Evolutionary conservation across 257 asterid genomes (phyloP).

Genomic region (Scutellaria galericulata): DNA sequence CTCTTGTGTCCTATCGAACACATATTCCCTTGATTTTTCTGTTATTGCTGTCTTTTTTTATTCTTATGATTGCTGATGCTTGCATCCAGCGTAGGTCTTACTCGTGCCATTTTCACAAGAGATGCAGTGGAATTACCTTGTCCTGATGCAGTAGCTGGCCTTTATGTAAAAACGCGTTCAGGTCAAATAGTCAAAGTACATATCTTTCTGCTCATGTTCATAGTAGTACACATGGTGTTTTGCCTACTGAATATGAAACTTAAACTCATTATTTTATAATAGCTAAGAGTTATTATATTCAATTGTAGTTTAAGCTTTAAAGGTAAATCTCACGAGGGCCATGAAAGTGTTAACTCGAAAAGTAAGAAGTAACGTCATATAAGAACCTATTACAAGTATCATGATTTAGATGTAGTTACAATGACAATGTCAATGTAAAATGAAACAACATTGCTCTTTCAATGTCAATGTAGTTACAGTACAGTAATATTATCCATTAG

Average conservation of each 20-base stretch:
- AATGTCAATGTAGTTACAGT: constrained; percentile 24
- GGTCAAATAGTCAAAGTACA: constrained; percentile 86
- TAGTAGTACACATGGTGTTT: constrained; percentile 27
- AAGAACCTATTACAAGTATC: constrained; percentile 2
- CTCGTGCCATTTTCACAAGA: constrained; percentile 73
- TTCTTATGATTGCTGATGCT: constrained; percentile 35
- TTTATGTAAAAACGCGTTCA: constrained; percentile 78
- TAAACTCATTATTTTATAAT: background rate
- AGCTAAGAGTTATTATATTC: background rate
- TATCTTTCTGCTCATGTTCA: constrained; percentile 46
- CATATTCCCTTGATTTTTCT: background rate
- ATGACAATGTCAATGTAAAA: too few species aligned
- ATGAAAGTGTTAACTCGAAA: background rate
- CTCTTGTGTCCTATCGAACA: background rate
- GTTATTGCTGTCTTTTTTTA: constrained; percentile 16
- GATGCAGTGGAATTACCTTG: constrained; percentile 66
- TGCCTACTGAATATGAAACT: constrained; percentile 2
- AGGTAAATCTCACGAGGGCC: constrained; percentile 10
- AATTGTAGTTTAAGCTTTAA: background rate
- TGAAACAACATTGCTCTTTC: background rate
- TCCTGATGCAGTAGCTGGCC: constrained; percentile 87
- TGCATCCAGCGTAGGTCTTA: constrained; percentile 68
- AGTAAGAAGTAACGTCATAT: background rate
- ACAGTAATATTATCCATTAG: background rate
- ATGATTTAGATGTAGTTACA: background rate